phyloP scores from a whole-genome alignment of 2,329 filamentous ascomycete species.

The Epichloe brachyelytri region DNA sequence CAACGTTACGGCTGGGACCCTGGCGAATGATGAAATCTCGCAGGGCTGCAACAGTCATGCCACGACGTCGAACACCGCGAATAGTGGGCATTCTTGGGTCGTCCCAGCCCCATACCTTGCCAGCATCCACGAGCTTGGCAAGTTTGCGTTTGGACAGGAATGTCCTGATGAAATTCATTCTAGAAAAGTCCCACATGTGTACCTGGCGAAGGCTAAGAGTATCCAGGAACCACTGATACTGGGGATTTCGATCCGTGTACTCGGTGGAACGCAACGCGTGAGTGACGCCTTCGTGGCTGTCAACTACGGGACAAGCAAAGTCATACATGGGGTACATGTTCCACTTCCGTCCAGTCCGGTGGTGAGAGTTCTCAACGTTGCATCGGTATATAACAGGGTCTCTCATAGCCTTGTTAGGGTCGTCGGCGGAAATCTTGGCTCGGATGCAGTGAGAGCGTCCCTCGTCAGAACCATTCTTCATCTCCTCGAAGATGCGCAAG shows the following conservation, averaged over 20 bases:
- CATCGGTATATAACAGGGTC: constrained; percentile 97
- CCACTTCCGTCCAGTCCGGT: constrained; percentile 67
- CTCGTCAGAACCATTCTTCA: constrained; percentile 74
- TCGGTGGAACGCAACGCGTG: constrained; percentile 75
- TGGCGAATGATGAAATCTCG: constrained; percentile 78
- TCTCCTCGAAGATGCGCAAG: constrained; percentile 76
- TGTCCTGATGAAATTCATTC: constrained; percentile 74
- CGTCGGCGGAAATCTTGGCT: constrained; percentile 83
- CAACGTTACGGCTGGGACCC: constrained; percentile 71
- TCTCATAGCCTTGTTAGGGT: constrained; percentile 89
- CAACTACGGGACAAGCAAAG: constrained; percentile 72
- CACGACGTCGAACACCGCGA: constrained; percentile 63
- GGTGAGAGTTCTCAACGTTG: constrained; percentile 54
- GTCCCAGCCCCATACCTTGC: constrained; percentile 72
- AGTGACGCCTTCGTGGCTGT: constrained; percentile 69
- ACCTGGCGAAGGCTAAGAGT: constrained; percentile 62
- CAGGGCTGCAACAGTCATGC: constrained; percentile 66
- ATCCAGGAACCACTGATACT: constrained; percentile 77
- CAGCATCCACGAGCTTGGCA: constrained; percentile 66
- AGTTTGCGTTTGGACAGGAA: constrained; percentile 80
- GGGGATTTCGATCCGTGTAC: constrained; percentile 76
- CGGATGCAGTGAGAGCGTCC: constrained; percentile 83
- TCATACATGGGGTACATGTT: constrained; percentile 85
- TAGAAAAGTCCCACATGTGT: constrained; percentile 74
- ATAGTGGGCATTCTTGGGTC: constrained; percentile 80